phyloP scores from a whole-genome alignment of 768 basidiomycete genomes.

The Tulasnella sp. region DNA sequence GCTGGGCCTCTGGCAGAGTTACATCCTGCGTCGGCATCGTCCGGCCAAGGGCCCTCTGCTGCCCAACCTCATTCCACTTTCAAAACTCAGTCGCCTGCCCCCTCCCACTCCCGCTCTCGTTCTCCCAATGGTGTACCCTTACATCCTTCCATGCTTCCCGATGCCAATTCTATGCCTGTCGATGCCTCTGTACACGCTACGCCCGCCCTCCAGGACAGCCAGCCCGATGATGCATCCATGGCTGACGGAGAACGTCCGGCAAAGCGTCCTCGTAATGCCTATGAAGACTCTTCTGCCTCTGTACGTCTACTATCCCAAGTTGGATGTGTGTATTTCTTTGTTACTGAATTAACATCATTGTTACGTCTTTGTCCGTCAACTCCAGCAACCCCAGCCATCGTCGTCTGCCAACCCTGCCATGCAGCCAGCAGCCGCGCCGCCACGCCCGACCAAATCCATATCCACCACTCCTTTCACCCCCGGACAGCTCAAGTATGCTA shows the following conservation, averaged over 20 bases:
- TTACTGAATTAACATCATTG: constrained; percentile 52
- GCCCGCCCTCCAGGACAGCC: neutral
- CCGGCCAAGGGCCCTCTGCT: neutral
- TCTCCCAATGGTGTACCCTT: neutral
- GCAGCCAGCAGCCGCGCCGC: constrained; percentile 35
- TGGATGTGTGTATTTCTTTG: constrained; percentile 49
- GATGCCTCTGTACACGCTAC: neutral
- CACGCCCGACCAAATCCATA: constrained; percentile 31
- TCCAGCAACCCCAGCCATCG: constrained; percentile 33
- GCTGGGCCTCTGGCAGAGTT: neutral
- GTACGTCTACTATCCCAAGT: constrained; percentile 58
- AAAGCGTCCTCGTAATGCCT: constrained; percentile 72
- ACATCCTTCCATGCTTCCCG: neutral
- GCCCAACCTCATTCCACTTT: neutral
- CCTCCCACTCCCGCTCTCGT: neutral
- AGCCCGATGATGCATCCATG: constrained; percentile 8
- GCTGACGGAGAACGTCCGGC: constrained; percentile 68
- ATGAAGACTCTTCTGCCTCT: constrained; percentile 72
- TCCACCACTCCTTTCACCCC: constrained; percentile 45
- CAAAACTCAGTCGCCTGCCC: neutral
- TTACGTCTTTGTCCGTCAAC: constrained; percentile 29
- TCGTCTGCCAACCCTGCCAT: constrained; percentile 38
- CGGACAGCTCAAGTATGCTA: constrained; percentile 75
- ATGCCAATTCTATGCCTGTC: neutral
- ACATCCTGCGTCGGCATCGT: neutral